Percentiles rank a stretch among this genome's conserved stretches.
Conservation (phyloP, 768 basidiomycete species). For the Hericium rajendrae region DNA sequence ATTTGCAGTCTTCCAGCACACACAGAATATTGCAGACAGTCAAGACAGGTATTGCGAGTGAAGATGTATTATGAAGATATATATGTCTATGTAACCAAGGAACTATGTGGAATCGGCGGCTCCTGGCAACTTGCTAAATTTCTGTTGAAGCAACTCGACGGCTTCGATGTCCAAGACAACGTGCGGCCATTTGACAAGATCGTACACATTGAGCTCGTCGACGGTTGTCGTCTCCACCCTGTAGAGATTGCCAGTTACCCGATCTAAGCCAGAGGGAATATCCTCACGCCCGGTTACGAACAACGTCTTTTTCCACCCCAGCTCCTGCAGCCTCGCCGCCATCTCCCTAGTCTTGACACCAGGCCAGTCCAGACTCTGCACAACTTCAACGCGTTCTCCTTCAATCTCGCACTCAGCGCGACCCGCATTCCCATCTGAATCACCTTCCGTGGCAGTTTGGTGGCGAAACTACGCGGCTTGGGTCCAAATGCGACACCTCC, state of each 20-base stretch:
- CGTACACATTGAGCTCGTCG: constrained; percentile 67
- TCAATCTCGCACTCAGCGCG: constrained; percentile 76
- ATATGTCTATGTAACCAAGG: too few relatives aligned
- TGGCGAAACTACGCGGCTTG: constrained; percentile 85
- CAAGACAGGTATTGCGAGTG: too few relatives aligned
- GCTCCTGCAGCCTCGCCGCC: constrained; percentile 45
- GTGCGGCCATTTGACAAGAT: constrained; percentile 75
- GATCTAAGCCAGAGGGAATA: constrained; percentile 44
- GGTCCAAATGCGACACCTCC: constrained; percentile 92
- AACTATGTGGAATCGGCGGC: not conserved
- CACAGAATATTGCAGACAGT: too few relatives aligned
- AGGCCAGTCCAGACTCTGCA: constrained; percentile 64
- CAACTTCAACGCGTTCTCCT: constrained; percentile 68
- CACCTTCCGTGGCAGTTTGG: constrained; percentile 88
- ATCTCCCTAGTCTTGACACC: constrained; percentile 64
- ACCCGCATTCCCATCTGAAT: constrained; percentile 89
- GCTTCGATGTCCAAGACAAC: constrained; percentile 75
- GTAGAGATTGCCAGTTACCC: constrained; percentile 65
- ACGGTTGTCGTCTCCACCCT: constrained; percentile 54
- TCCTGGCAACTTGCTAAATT: constrained; percentile 34
- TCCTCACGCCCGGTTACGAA: constrained; percentile 61
- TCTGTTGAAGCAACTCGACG: constrained; percentile 67
- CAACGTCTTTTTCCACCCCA: constrained; percentile 64
- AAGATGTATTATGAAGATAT: too few relatives aligned
- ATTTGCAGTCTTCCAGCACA: too few relatives aligned